A percentile compares a stretch with the other conserved stretches of the same genome.
Evolutionary conservation across 2,329 filamentous ascomycete species (phyloP).

Genomic region (Colletotrichum graminicola): DNA sequence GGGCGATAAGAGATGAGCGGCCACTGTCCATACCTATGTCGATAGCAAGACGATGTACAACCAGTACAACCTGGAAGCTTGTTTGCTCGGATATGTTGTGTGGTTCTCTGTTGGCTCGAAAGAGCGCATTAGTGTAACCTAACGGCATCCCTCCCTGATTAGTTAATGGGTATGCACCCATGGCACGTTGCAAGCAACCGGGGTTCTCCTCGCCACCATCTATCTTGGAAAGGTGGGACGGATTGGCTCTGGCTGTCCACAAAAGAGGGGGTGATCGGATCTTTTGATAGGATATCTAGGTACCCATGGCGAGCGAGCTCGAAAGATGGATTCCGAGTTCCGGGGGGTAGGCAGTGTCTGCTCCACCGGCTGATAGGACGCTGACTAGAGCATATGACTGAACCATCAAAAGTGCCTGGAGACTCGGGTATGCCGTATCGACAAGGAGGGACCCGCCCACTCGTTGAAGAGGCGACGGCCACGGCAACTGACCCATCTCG

Average conservation of each 20-base stretch:
- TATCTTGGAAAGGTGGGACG: slow-evolving; percentile 11
- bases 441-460: neutral
- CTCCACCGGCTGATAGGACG: slow-evolving; percentile 35
- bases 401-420: neutral
- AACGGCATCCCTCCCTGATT: slow-evolving; percentile 14
- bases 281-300: slow-evolving; percentile 33
- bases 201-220: slow-evolving; percentile 28
- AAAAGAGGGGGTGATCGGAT: neutral
- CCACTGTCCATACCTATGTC: neutral
- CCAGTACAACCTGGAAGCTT: slow-evolving; percentile 20
- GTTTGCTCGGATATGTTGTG: slow-evolving; percentile 1
- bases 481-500: slow-evolving; percentile 28
- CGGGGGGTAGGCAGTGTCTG: slow-evolving; percentile 21
- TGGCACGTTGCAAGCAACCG: slow-evolving; percentile 1
- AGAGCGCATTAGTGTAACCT: slow-evolving; percentile 18
- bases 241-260: neutral
- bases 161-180: neutral
- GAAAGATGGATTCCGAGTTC: slow-evolving; percentile 8
- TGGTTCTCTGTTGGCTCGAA: slow-evolving; percentile 19
- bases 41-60: neutral
- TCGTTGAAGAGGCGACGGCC: neutral
- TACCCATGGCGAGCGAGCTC: neutral
- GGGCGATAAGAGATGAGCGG: slow-evolving; percentile 22
- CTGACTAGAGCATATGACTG: slow-evolving; percentile 33
- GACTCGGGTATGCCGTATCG: neutral